These are phyloP conservation scores for Camillea tinctor DNA, from an alignment of 2,329 filamentous ascomycete genomes.

Conservation along the genomic window DNA sequence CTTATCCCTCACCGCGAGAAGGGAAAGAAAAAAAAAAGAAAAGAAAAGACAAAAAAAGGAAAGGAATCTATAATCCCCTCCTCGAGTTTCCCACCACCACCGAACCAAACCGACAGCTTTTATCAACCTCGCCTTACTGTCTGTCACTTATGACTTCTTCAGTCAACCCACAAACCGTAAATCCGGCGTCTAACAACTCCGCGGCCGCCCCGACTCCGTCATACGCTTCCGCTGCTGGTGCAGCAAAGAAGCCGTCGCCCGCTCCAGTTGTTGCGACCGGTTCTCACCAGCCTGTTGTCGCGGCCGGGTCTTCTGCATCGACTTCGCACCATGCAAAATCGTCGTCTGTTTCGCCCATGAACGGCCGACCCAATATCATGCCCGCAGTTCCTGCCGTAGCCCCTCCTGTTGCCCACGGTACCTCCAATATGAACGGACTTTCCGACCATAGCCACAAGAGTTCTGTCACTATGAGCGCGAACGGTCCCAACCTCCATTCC, in stretches of 20 bases:
- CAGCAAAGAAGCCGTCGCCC: constrained; percentile 61
- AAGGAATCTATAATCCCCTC: neutral
- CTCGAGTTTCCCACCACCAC: constrained; percentile 4
- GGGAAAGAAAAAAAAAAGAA: constrained; percentile 5
- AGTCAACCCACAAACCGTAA: constrained; percentile 53
- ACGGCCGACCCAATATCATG: constrained; percentile 74
- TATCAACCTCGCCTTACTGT: constrained; percentile 32
- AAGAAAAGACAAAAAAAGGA: too few species aligned
- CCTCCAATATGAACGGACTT: constrained; percentile 66
- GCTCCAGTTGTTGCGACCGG: constrained; percentile 61
- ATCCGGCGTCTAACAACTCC: constrained; percentile 55
- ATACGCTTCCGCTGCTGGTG: constrained; percentile 66
- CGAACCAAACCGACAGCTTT: constrained; percentile 12
- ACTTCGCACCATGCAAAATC: constrained; percentile 61
- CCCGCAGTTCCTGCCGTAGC: constrained; percentile 66
- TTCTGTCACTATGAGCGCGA: constrained; percentile 88
- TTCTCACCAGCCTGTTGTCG: constrained; percentile 53
- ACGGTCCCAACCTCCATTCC: constrained; percentile 71
- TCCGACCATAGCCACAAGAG: constrained; percentile 75
- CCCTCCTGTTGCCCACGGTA: constrained; percentile 63
- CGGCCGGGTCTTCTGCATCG: constrained; percentile 53
- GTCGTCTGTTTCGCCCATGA: constrained; percentile 74
- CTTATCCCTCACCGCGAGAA: constrained; percentile 7
- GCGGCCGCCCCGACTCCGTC: constrained; percentile 58
- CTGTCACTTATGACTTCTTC: constrained; percentile 59